These are phyloP conservation scores for Ophiostoma angusticollis DNA, from an alignment of 2,329 filamentous ascomycete genomes.

Conservation along the genomic window DNA sequence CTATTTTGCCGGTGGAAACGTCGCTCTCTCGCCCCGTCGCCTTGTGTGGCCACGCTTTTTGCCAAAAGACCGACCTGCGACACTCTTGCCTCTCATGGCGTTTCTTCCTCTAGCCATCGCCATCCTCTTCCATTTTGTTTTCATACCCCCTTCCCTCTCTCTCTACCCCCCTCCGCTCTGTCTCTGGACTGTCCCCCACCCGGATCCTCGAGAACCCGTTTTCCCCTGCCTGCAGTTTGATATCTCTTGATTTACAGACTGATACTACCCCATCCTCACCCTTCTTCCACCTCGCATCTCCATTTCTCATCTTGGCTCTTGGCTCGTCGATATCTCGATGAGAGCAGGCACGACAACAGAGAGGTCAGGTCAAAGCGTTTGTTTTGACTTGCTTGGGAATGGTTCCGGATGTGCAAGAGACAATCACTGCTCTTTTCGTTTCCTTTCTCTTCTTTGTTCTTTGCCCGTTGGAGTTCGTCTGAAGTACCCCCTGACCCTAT, in stretches of 20 bases:
- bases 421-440: neutral
- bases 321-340: neutral
- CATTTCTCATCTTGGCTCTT: neutral
- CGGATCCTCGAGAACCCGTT: neutral
- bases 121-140: neutral
- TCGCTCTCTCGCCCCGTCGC: too few relatives aligned
- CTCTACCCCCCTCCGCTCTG: neutral
- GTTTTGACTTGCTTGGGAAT: too few relatives aligned
- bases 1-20: too few relatives aligned
- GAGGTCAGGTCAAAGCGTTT: too few relatives aligned
- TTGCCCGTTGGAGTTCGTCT: too few relatives aligned
- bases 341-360: neutral
- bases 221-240: neutral
- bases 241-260: conserved; percentile 1
- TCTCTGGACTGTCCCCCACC: neutral
- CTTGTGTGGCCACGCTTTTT: too few relatives aligned
- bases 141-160: neutral
- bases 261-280: neutral
- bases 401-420: too few relatives aligned
- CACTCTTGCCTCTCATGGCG: conserved; percentile 1
- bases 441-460: neutral
- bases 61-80: conserved; percentile 4
- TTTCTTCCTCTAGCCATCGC: conserved; percentile 8
- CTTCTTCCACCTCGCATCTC: neutral
- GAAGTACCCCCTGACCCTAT: too few relatives aligned